Percentiles rank a stretch among this genome's conserved stretches.
These are phyloP conservation scores for Anethum foeniculum DNA, from an alignment of 140 eudicot genomes.

Conservation along the genomic window DNA sequence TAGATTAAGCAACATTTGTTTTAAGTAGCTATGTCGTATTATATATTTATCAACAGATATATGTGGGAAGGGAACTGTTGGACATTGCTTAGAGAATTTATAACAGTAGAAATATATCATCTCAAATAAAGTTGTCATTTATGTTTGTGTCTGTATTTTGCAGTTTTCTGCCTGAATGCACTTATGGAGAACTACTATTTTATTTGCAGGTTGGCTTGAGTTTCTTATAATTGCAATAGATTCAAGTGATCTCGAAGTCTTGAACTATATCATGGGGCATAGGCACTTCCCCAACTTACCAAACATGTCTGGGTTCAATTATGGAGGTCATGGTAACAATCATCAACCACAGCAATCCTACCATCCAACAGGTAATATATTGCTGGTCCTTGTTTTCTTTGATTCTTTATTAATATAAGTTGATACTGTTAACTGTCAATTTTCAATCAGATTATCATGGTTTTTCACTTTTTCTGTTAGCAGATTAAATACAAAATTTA, in stretches of 20 bases:
- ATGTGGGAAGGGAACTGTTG: neutral
- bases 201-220: conserved; percentile 24
- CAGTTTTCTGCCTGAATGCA: neutral
- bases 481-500: neutral
- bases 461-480: neutral
- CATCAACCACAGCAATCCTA: conserved; percentile 30
- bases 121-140: neutral
- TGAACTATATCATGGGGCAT: conserved; percentile 35
- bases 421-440: neutral
- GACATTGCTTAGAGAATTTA: neutral
- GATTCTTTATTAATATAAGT: neutral
- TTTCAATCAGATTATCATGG: neutral
- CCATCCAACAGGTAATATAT: conserved; percentile 32
- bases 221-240: conserved; percentile 2
- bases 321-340: conserved; percentile 28
- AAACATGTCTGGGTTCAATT: conserved; percentile 27
- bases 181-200: neutral
- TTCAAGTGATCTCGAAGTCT: neutral
- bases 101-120: neutral
- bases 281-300: conserved; percentile 35
- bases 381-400: neutral
- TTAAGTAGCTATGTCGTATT: neutral
- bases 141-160: neutral
- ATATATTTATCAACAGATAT: neutral
- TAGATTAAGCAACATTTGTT: neutral